phyloP scores from a whole-genome alignment of 495 filamentous ascomycete genomes.

The Tuber melanosporum region DNA sequence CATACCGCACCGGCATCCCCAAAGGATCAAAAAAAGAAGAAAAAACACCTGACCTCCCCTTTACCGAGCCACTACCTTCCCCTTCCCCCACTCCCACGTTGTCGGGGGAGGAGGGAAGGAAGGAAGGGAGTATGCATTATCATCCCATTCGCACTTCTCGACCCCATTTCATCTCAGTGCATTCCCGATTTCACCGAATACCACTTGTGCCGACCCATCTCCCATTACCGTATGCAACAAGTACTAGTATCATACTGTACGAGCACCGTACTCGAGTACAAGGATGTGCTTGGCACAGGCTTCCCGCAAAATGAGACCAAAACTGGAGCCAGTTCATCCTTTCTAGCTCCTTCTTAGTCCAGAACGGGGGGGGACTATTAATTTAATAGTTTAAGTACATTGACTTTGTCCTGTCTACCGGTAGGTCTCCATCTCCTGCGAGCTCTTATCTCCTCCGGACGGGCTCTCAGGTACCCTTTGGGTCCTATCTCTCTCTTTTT shows the following conservation, averaged over 20 bases:
- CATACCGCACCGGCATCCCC: neutral
- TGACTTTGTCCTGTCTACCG: too few species aligned
- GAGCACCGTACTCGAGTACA: neutral
- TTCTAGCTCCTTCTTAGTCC: too few species aligned
- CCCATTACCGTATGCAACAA: neutral
- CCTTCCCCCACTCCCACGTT: neutral
- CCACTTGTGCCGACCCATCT: too few species aligned
- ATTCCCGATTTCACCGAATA: neutral
- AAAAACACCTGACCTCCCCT: neutral
- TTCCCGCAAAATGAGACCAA: too few species aligned
- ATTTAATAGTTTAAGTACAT: too few species aligned
- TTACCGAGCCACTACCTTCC: neutral
- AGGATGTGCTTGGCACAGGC: too few species aligned
- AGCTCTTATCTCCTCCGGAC: too few species aligned
- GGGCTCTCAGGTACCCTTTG: too few species aligned
- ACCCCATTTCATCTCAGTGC: neutral
- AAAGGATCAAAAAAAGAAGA: neutral
- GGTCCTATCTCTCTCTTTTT: too few species aligned
- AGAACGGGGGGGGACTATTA: too few species aligned
- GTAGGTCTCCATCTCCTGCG: too few species aligned
- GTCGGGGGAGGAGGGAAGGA: neutral
- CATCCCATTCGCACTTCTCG: slow-evolving; percentile 13
- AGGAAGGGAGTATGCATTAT: neutral
- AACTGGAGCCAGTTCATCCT: too few species aligned
- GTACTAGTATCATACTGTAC: neutral